Percentiles rank a stretch among this genome's conserved stretches.
Evolutionary conservation across 176 grass and related monocot genomes (phyloP).

Genomic region (Ampelocalamus luodianensis): DNA sequence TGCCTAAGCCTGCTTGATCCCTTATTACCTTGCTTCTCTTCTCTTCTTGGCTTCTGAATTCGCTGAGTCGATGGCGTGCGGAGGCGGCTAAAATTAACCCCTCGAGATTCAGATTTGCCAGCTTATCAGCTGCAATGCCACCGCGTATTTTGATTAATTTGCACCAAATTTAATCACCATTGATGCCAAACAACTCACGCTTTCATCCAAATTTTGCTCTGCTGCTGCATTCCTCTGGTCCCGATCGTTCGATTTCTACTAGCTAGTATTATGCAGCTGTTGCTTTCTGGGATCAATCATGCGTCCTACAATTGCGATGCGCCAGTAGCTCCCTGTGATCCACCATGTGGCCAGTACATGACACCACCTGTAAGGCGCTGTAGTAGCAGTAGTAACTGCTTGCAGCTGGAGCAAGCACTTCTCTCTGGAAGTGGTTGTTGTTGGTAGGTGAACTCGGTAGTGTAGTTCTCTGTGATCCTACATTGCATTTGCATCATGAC

Average conservation of each 20-base stretch:
- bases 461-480: background rate
- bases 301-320: background rate
- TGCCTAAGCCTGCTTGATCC: background rate
- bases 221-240: background rate
- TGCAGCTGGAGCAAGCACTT: background rate
- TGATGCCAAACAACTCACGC: background rate
- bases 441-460: background rate
- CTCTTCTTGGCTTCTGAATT: background rate
- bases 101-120: conserved; percentile 43
- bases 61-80: background rate
- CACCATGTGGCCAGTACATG: conserved; percentile 38
- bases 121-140: background rate
- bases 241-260: background rate
- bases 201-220: background rate
- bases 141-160: background rate
- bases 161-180: background rate
- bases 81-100: background rate
- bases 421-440: background rate
- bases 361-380: conserved; percentile 18
- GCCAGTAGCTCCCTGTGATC: conserved; percentile 16
- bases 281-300: conserved; percentile 28
- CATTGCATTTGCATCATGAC: background rate
- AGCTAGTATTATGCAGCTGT: background rate
- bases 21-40: background rate
- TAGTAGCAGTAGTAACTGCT: conserved; percentile 1